Base-by-base conservation (phyloP, 2,329 filamentous ascomycete species). In the Lasiodiplodia citricola region DNA sequence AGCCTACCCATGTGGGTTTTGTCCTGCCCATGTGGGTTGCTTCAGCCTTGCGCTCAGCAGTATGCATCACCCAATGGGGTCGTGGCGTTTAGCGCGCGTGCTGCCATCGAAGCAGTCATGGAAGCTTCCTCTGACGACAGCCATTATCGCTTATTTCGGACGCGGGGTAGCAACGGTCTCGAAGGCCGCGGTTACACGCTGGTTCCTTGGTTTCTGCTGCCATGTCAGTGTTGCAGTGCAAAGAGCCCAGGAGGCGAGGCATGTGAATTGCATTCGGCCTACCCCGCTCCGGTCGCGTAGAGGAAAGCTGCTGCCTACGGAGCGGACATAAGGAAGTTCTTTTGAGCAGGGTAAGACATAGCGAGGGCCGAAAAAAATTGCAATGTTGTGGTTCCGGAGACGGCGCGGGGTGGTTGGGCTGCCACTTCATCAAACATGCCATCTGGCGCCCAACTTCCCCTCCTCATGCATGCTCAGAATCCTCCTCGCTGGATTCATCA, bases 381-480 rank as follows among this genome's bases (percentile, higher is more conserved):
- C 16, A 44, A 7, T 64, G 47, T 23, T 52, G 47, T 37, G 16
- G 55, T 50, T 37, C 18, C 37, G 14, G 38, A 31, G 23, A 31
- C 14, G 23, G 38, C 57, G 21, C 57, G 21, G n/a, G 37, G 38
- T 35, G 25, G 23, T 64, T 28, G 60, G 60, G 60, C 60, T 38
- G 28, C 31, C 28, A 52, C 23, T 47, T 47, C 44, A n/a, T 16
- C 60, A 14, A 21, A 51, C 41, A 44, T 16, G 16, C 23, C 58
- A 50, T 52, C 18, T 52, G 28, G 60, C 44, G 47, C 60, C 60
- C 60, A 21, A 64, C 47, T 52, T 11, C 60, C 60, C 60, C 47
- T 64, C 60, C 52, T 23, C 23, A n/a, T 31, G 44, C 41, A 16
- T 35, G 38, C 41, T 35, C 25, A 23, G 44, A 47, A 47, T 47